Conservation (phyloP, 2,329 filamentous ascomycete genomes). For the Trichoderma sp. region DNA sequence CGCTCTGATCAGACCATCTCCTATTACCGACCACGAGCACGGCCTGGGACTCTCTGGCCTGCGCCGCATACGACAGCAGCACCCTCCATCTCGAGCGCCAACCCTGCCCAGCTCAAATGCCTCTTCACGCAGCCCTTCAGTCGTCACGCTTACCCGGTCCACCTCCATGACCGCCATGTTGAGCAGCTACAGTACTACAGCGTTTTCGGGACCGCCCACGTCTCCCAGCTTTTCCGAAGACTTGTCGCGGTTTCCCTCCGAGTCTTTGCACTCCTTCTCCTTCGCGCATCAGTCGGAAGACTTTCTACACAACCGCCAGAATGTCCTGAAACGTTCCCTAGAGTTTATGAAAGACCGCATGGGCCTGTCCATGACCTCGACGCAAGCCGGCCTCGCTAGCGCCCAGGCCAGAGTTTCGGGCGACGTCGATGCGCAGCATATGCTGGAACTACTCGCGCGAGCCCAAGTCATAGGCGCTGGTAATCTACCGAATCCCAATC, state of each 20-base stretch:
- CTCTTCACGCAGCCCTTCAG: slow-evolving; percentile 64
- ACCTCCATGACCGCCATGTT: slow-evolving; percentile 72
- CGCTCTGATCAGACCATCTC: slow-evolving; percentile 66
- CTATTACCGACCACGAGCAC: slow-evolving; percentile 86
- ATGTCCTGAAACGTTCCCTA: slow-evolving; percentile 87
- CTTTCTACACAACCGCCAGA: slow-evolving; percentile 86
- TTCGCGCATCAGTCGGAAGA: slow-evolving; percentile 96
- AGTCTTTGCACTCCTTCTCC: slow-evolving; percentile 97
- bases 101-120: slow-evolving; percentile 66
- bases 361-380: slow-evolving; percentile 70
- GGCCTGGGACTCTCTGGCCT: slow-evolving; percentile 83
- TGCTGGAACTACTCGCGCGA: slow-evolving; percentile 84
- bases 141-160: slow-evolving; percentile 64
- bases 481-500: slow-evolving; percentile 57
- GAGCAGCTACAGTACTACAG: slow-evolving; percentile 58
- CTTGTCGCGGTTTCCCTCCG: slow-evolving; percentile 86
- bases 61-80: slow-evolving; percentile 89
- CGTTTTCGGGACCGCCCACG: slow-evolving; percentile 63
- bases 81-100: slow-evolving; percentile 63
- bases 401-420: slow-evolving; percentile 82
- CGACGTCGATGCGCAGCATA: slow-evolving; percentile 84
- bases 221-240: slow-evolving; percentile 86
- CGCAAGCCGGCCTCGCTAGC: slow-evolving; percentile 75
- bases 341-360: slow-evolving; percentile 96
- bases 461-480: slow-evolving; percentile 77